phyloP scores from a whole-genome alignment of 2,329 filamentous ascomycete species.

The Lizonia empirigonia region DNA sequence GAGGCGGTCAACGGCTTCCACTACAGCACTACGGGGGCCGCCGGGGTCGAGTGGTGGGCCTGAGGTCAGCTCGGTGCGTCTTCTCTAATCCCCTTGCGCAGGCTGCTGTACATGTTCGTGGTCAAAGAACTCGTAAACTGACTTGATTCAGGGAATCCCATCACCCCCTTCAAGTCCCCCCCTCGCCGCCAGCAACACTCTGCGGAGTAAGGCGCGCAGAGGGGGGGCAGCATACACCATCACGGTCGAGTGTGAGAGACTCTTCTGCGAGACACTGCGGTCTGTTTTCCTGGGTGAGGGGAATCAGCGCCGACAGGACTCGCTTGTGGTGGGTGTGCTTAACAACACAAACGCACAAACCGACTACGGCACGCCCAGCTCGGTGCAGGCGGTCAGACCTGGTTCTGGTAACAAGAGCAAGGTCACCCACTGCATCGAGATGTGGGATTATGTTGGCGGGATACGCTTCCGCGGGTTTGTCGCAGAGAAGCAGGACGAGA shows the following conservation, averaged over 20 bases:
- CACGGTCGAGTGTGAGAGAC: slow-evolving; percentile 99
- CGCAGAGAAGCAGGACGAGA: slow-evolving; percentile 70
- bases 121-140: slow-evolving; percentile 12
- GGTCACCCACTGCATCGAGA: slow-evolving; percentile 71
- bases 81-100: neutral
- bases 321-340: slow-evolving; percentile 81
- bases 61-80: slow-evolving; percentile 53
- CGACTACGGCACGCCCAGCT: slow-evolving; percentile 32
- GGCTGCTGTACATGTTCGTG: neutral
- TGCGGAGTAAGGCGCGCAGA: slow-evolving; percentile 54
- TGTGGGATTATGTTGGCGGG: slow-evolving; percentile 85
- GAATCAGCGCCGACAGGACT: slow-evolving; percentile 76
- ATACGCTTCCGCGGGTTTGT: slow-evolving; percentile 87
- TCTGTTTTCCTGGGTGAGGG: slow-evolving; percentile 96
- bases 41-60: slow-evolving; percentile 60
- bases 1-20: slow-evolving; percentile 80
- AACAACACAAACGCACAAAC: slow-evolving; percentile 38
- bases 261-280: slow-evolving; percentile 97
- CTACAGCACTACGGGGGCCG: slow-evolving; percentile 91
- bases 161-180: slow-evolving; percentile 88
- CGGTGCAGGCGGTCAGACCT: slow-evolving; percentile 31
- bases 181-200: slow-evolving; percentile 73
- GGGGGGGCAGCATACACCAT: slow-evolving; percentile 96
- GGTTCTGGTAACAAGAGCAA: slow-evolving; percentile 26
- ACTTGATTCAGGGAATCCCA: slow-evolving; percentile 70